Evolutionary conservation across 495 filamentous ascomycete genomes (phyloP).

Genomic region (Immersiella caudata): DNA sequence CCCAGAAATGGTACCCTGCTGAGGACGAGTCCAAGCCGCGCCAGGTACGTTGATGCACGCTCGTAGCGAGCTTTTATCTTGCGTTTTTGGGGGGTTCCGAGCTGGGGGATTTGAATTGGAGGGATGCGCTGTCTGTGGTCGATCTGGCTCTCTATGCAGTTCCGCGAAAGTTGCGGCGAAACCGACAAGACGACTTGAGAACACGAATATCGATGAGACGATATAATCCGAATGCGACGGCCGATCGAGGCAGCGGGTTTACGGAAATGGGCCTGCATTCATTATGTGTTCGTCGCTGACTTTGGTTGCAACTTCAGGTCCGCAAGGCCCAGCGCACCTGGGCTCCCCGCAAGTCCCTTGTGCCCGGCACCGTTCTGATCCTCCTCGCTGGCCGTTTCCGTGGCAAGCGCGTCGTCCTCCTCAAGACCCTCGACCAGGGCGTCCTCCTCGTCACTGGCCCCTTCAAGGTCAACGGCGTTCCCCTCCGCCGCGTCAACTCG

Average conservation of each 20-base stretch:
- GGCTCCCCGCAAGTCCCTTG: constrained; percentile 80
- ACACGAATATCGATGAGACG: not conserved
- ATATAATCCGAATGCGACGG: not conserved
- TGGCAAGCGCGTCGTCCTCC: constrained; percentile 98
- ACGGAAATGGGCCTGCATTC: not conserved
- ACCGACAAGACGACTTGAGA: not conserved
- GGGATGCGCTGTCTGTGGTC: constrained; percentile 23
- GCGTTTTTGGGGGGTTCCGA: constrained; percentile 11
- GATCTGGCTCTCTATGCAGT: not conserved
- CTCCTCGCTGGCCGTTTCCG: constrained; percentile 99
- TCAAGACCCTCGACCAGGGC: constrained; percentile 94
- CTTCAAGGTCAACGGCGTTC: constrained; percentile 99
- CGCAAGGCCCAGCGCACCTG: constrained; percentile 90
- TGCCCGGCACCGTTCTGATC: constrained; percentile 93
- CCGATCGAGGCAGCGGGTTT: not conserved
- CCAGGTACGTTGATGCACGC: constrained; percentile 71
- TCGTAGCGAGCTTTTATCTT: constrained; percentile 10
- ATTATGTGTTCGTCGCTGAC: not conserved
- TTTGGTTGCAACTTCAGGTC: constrained; percentile 58
- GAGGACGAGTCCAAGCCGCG: constrained; percentile 88
- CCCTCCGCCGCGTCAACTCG: constrained; percentile 94
- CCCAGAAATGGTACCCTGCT: constrained; percentile 98
- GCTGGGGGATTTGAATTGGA: not conserved
- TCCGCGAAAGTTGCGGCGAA: not conserved
- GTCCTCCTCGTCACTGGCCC: constrained; percentile 98